phyloP scores from a whole-genome alignment of 768 basidiomycete genomes.

The Calvatia gigantea region DNA sequence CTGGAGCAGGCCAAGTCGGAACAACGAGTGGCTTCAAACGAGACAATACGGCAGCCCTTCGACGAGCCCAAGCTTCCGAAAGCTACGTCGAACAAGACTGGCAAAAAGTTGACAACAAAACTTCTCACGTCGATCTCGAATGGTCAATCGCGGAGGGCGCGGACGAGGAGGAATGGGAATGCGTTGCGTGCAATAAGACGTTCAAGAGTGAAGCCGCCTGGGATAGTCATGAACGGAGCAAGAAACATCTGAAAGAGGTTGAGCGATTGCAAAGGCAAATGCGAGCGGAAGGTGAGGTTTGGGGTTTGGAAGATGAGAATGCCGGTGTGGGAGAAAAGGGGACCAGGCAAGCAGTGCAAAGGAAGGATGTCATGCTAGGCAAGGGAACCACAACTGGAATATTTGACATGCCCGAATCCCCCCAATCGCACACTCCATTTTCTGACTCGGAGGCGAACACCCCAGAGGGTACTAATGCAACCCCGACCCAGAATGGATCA shows the following conservation, averaged over 20 bases:
- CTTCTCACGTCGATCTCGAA: slow-evolving; percentile 59
- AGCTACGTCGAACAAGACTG: slow-evolving; percentile 84
- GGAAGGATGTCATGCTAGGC: background rate
- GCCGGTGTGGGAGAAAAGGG: slow-evolving; percentile 4
- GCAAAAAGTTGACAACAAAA: slow-evolving; percentile 60
- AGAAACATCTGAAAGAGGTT: slow-evolving; percentile 89
- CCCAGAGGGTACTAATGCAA: slow-evolving; percentile 10
- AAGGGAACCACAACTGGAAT: background rate
- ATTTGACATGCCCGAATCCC: background rate
- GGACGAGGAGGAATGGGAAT: slow-evolving; percentile 84
- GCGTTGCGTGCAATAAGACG: slow-evolving; percentile 88
- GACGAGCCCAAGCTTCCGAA: slow-evolving; percentile 29
- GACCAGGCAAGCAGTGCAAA: background rate
- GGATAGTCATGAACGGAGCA: slow-evolving; percentile 94
- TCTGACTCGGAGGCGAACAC: background rate
- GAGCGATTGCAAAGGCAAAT: slow-evolving; percentile 76
- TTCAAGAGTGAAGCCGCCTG: slow-evolving; percentile 93
- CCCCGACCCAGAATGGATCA: background rate
- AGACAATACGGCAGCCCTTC: slow-evolving; percentile 19
- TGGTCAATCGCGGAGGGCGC: slow-evolving; percentile 73
- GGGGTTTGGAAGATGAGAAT: slow-evolving; percentile 43
- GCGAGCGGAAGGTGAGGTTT: slow-evolving; percentile 64
- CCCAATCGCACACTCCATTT: slow-evolving; percentile 1
- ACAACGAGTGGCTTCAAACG: slow-evolving; percentile 30
- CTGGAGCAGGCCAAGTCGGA: slow-evolving; percentile 23